Evolutionary conservation across 345 rosid species (phyloP), one percentile per base, ranked within the genome.

Genomic region (Linum usitatissimum): DNA sequence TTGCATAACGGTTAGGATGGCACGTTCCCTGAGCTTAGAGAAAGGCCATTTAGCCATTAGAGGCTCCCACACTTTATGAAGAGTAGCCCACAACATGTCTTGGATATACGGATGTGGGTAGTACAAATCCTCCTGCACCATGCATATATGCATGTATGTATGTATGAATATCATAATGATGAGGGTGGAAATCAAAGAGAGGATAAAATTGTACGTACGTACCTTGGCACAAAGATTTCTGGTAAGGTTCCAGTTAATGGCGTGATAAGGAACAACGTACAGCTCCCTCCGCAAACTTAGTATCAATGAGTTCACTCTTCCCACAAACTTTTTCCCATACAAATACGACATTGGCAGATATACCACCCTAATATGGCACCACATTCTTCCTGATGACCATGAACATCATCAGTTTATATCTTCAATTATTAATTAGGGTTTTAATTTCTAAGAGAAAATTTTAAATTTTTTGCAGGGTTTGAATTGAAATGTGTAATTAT

Each of bases 341-440:
- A 88, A 68, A 23, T 78, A 88, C 0, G 90, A 88, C 79, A 82
- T 81, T 0, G 86, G 75, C 54, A 88, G 67, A 57, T 84, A 88
- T 15, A 80, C 75, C 80, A 83, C 68, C 1, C 93, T 75, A 14
- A 60, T 38, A 31, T 79, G 86, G 54, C 88, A 81, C 79, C 76
- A 77, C 79, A 73, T 18, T 6, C 84, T 65, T 0, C 86, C 96
- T 86, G 72, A 31, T 2, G 6, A 31, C 6, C n/a, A n/a, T n/a
- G n/a, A n/a, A n/a, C n/a, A n/a, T n/a, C n/a, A n/a, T 31, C 36
- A 31, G 15, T 70, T 10, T 2, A 1, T 14, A 23, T 2, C 6
- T n/a, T n/a, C n/a, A 42, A 6, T 53, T 8, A 21, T 53, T 19
- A 19, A 5, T 18, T 10, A 17, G 1, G 19, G 39, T 18, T n/a